A percentile compares a stretch with the other conserved stretches of the same genome.
phyloP scores from a whole-genome alignment of 2,329 filamentous ascomycete species.

The Trichophyton benhamiae region DNA sequence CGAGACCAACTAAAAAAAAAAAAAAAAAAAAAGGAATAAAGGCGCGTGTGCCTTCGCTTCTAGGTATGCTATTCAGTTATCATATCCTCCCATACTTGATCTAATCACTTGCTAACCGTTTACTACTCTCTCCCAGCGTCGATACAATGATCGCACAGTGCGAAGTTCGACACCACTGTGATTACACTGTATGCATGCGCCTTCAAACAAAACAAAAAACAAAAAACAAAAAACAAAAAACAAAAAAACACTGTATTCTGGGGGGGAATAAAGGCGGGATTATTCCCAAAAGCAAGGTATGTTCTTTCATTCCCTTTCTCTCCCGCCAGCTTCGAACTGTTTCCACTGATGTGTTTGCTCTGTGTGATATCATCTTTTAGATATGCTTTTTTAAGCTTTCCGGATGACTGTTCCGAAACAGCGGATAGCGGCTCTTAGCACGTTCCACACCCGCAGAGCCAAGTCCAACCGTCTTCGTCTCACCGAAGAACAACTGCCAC shows the following conservation, averaged over 20 bases:
- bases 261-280: background rate
- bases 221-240: no score
- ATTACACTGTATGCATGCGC: background rate
- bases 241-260: background rate
- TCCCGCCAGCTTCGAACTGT: background rate
- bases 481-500: background rate
- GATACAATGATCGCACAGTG: background rate
- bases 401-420: background rate
- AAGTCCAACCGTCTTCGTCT: background rate
- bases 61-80: background rate
- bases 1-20: background rate
- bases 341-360: background rate
- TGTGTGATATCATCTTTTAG: background rate
- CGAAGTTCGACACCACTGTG: conserved; percentile 1
- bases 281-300: background rate
- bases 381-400: conserved; percentile 2
- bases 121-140: background rate
- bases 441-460: background rate
- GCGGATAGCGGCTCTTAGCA: background rate
- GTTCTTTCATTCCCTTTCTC: background rate
- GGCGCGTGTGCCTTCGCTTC: conserved; percentile 5
- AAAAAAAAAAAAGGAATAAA: background rate
- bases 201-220: no score
- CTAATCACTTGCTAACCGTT: background rate
- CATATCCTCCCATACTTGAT: background rate